Base-by-base conservation (phyloP, 2,329 filamentous ascomycete genomes). In the Cordyceps cateniannulata region DNA sequence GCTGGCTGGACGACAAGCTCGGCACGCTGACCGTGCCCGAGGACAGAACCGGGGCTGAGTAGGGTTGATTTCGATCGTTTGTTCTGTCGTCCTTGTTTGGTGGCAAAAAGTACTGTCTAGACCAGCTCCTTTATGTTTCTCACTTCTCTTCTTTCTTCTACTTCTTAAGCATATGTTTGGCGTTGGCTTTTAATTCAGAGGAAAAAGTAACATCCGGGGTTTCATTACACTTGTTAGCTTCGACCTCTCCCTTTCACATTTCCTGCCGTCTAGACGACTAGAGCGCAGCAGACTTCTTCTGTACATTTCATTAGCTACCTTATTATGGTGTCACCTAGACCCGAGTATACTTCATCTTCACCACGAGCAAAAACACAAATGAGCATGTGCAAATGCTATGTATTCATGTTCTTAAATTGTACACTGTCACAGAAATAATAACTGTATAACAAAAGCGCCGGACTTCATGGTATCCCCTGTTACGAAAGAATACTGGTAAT, bases 1-100 rank as follows among this genome's bases (percentile, higher is more conserved):
- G 76, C 59, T 85, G 81, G 79, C 69, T 88, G 64, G 84, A 88
- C 64, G 81, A 81, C n/a, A 81, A 81, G 72, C 75, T 88, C 6
- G 80, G 80, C 6, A 74, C 76, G 16, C 68, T 86, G 62, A 73
- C 73, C 16, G 77, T 85, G 29, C 81, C 83, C 0, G 79, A 82
- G 53, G 81, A 84, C 57, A 78, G 77, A 5, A 73, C 81, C 24
- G 76, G 77, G 9, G 67, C 73, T 9, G 68, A 70, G 63, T 72
- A 61, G 20, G n/a, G n/a, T n/a, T n/a, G n/a, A n/a, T n/a, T n/a
- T n/a, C n/a, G n/a, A n/a, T 22, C 27, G 24, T 18, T 18, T 18
- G 6, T 42, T 42, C 40, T 42, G 4, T n/a, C 16, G 8, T 12
- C 10, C 32, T 12, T 22, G 7, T 45, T 45, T 22, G 42, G n/a